Evolutionary conservation across 2,329 filamentous ascomycete genomes (phyloP).

Genomic region (Dothideomycetidae sp.): DNA sequence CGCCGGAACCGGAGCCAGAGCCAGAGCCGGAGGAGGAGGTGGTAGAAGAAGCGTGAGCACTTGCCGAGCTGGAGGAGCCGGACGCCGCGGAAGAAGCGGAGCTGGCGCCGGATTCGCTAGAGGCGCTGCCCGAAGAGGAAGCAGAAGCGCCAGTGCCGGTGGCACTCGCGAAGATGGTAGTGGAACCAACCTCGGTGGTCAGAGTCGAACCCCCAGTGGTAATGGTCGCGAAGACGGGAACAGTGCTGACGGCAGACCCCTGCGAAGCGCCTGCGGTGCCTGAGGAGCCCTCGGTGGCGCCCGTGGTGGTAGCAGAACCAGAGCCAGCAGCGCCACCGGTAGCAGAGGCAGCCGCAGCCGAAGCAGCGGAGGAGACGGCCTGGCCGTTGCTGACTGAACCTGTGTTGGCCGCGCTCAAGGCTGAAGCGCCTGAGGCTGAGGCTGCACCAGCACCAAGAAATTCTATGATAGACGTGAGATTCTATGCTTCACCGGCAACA

Average conservation of each 20-base stretch:
- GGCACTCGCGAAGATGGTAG: slow-evolving; percentile 19
- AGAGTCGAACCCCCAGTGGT: slow-evolving; percentile 18
- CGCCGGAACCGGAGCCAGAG: neutral
- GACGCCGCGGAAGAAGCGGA: slow-evolving; percentile 11
- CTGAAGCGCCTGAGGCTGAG: slow-evolving; percentile 3
- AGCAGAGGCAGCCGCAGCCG: slow-evolving; percentile 8
- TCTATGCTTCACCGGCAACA: slow-evolving; percentile 2
- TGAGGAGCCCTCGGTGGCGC: slow-evolving; percentile 9
- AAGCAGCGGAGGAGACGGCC: slow-evolving; percentile 11
- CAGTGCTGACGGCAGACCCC: slow-evolving; percentile 17
- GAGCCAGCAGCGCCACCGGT: slow-evolving; percentile 9
- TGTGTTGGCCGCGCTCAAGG: slow-evolving; percentile 9
- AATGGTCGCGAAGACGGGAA: slow-evolving; percentile 19
- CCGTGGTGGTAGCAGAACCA: slow-evolving; percentile 12
- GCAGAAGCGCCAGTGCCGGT: slow-evolving; percentile 9
- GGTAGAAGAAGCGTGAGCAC: slow-evolving; percentile 8
- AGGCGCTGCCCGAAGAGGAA: slow-evolving; percentile 4
- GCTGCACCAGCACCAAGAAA: slow-evolving; percentile 9
- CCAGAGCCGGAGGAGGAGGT: slow-evolving; percentile 9
- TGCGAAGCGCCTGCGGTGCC: slow-evolving; percentile 2
- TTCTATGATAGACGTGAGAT: slow-evolving; percentile 5
- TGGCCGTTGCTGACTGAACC: slow-evolving; percentile 9
- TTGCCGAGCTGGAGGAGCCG: slow-evolving; percentile 10
- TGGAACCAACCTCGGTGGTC: slow-evolving; percentile 22
- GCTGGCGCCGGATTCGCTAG: slow-evolving; percentile 11